Evolutionary conservation across 176 grass and related monocot genomes (phyloP).

Genomic region (Elaeis guineensis): DNA sequence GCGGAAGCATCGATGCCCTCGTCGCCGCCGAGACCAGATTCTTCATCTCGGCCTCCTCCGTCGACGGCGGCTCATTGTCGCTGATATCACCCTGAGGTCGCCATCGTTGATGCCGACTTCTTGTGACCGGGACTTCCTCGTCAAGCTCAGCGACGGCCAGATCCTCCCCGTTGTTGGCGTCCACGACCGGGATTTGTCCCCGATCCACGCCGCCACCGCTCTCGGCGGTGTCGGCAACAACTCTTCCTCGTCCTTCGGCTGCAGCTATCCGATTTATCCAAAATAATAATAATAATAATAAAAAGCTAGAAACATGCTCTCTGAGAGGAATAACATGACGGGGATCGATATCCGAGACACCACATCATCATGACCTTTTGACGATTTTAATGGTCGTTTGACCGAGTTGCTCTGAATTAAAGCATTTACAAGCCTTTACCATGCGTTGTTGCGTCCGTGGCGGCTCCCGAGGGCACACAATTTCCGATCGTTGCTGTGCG

Average conservation of each 20-base stretch:
- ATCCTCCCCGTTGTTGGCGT: slow-evolving; percentile 68
- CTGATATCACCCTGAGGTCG: slow-evolving; percentile 83
- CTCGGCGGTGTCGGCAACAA: slow-evolving; percentile 24
- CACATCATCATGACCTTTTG: too few species aligned
- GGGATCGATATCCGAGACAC: too few species aligned
- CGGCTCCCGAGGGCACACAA: too few species aligned
- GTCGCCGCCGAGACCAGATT: slow-evolving; percentile 64
- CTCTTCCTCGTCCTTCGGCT: slow-evolving; percentile 66
- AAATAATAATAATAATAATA: too few species aligned
- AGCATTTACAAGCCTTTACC: too few species aligned
- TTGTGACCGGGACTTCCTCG: slow-evolving; percentile 81
- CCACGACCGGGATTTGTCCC: slow-evolving; percentile 42
- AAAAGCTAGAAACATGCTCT: too few species aligned
- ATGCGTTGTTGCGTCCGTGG: too few species aligned
- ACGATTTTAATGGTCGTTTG: too few species aligned
- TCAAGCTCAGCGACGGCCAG: slow-evolving; percentile 52
- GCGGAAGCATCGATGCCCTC: slow-evolving; percentile 66
- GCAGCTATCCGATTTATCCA: too few species aligned
- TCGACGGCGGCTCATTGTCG: slow-evolving; percentile 74
- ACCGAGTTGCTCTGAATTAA: too few species aligned
- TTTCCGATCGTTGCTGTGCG: too few species aligned
- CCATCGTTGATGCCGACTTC: slow-evolving; percentile 67
- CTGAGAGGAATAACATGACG: too few species aligned
- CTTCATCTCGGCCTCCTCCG: slow-evolving; percentile 67
- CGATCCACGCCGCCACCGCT: slow-evolving; percentile 50